Evolutionary conservation across 352 stramenopile species (phyloP).

Genomic region (Pythium sukuiense): DNA sequence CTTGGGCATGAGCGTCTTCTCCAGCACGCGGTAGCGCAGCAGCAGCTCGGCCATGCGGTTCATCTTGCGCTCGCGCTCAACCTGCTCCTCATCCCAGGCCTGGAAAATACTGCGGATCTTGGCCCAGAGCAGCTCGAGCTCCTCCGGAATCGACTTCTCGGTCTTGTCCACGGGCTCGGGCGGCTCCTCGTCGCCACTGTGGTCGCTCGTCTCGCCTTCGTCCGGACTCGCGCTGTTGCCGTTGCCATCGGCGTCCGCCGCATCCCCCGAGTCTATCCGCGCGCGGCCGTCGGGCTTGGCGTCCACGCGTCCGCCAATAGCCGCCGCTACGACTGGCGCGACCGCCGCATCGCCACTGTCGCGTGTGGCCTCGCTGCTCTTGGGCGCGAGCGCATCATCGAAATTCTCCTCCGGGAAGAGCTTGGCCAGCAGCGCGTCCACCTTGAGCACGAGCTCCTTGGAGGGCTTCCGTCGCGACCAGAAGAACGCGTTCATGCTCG

Average conservation of each 20-base stretch:
- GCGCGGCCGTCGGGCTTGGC: conserved; percentile 16
- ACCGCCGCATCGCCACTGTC: conserved; percentile 21
- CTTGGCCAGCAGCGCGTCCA: conserved; percentile 59
- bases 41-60: conserved; percentile 76
- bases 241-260: conserved; percentile 26
- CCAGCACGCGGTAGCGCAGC: conserved; percentile 66
- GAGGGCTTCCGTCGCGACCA: conserved; percentile 71
- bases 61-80: conserved; percentile 77
- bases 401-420: conserved; percentile 65
- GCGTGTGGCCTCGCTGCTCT: conserved; percentile 28
- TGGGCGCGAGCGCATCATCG: conserved; percentile 48
- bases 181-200: conserved; percentile 50
- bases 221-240: conserved; percentile 34
- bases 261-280: conserved; percentile 38
- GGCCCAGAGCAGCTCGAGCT: conserved; percentile 71
- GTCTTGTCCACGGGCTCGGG: conserved; percentile 5
- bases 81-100: conserved; percentile 68
- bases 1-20: conserved; percentile 73
- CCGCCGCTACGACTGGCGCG: conserved; percentile 12
- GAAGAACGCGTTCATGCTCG: conserved; percentile 75
- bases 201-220: conserved; percentile 49
- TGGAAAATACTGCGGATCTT: conserved; percentile 79
- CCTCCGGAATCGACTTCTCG: conserved; percentile 67
- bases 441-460: conserved; percentile 70
- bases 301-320: conserved; percentile 13